Evolutionary conservation across 176 grass and related monocot genomes (phyloP).

Genomic region (Juncus effusus): DNA sequence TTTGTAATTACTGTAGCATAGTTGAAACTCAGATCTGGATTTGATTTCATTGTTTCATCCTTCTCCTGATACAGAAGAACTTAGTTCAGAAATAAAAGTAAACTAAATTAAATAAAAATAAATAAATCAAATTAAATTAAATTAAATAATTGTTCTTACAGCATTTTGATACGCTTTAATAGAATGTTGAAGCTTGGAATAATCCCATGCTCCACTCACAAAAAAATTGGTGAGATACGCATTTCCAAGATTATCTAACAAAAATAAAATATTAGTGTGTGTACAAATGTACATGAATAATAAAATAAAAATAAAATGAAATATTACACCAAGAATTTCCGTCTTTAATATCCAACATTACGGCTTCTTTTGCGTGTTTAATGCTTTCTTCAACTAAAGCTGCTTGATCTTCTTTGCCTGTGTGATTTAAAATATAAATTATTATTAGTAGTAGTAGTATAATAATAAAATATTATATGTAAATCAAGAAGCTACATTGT

Average conservation of each 20-base stretch:
- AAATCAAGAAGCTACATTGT: conserved; percentile 5
- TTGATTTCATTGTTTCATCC: conserved; percentile 63
- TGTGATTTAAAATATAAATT: conserved; percentile 8
- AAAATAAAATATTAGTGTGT: conserved; percentile 8
- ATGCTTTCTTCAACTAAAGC: conserved; percentile 85
- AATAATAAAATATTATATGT: neutral
- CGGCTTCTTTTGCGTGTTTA: conserved; percentile 89
- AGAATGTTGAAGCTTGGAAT: conserved; percentile 66
- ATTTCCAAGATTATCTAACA: conserved; percentile 90
- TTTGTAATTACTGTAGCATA: conserved; percentile 67
- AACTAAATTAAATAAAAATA: conserved; percentile 20
- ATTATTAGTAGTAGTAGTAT: conserved; percentile 4
- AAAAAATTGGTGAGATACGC: conserved; percentile 97
- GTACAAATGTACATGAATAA: too few species aligned
- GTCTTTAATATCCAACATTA: conserved; percentile 86
- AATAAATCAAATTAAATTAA: conserved; percentile 11
- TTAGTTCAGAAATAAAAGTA: neutral
- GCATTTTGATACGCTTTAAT: conserved; percentile 99
- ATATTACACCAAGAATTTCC: conserved; percentile 97
- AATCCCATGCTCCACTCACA: conserved; percentile 69
- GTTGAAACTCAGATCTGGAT: conserved; percentile 94
- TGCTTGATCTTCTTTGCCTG: conserved; percentile 59
- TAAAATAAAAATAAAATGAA: conserved; percentile 22
- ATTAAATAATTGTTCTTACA: conserved; percentile 44
- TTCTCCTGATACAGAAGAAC: conserved; percentile 62